Percentiles rank a stretch among this genome's conserved stretches.
Conservation (phyloP, 768 basidiomycete genomes). For the Cyathus striatus region DNA sequence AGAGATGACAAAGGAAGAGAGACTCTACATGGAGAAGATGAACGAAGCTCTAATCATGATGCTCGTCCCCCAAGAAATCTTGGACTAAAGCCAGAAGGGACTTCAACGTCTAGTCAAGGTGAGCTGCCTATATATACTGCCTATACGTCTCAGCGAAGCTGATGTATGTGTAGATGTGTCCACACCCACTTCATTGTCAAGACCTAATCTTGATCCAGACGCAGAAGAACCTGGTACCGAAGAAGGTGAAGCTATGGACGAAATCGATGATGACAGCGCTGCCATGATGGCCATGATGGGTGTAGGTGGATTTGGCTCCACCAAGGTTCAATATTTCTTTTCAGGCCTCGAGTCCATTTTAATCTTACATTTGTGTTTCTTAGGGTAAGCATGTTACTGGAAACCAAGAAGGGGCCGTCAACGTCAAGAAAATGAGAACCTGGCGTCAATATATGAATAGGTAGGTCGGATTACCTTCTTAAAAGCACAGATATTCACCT, state of each 20-base stretch:
- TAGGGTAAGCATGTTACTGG: slow-evolving; percentile 79
- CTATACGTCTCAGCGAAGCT: too few relatives aligned
- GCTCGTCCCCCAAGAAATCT: slow-evolving; percentile 1
- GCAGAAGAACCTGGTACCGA: slow-evolving; percentile 27
- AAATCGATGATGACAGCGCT: slow-evolving; percentile 60
- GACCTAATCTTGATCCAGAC: slow-evolving; percentile 36
- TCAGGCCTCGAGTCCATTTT: neutral
- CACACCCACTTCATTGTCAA: slow-evolving; percentile 8
- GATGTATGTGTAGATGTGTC: slow-evolving; percentile 11
- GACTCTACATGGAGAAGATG: slow-evolving; percentile 26
- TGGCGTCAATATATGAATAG: slow-evolving; percentile 99
- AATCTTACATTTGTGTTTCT: neutral
- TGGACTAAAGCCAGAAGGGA: neutral
- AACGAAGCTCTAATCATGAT: slow-evolving; percentile 17
- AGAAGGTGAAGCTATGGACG: slow-evolving; percentile 50
- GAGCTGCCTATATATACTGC: too few relatives aligned
- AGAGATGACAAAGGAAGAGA: too few relatives aligned
- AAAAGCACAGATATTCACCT: slow-evolving; percentile 1
- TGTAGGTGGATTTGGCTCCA: slow-evolving; percentile 78
- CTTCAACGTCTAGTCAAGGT: too few relatives aligned
- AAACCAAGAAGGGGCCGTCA: slow-evolving; percentile 68
- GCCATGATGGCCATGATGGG: slow-evolving; percentile 93
- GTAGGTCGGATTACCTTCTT: slow-evolving; percentile 27
- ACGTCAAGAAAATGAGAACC: slow-evolving; percentile 79
- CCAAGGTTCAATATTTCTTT: slow-evolving; percentile 54